Percentiles rank a stretch among this genome's conserved stretches.
Conservation (phyloP, 202 grass and related monocot species). For the Brachypodium distachyon region DNA sequence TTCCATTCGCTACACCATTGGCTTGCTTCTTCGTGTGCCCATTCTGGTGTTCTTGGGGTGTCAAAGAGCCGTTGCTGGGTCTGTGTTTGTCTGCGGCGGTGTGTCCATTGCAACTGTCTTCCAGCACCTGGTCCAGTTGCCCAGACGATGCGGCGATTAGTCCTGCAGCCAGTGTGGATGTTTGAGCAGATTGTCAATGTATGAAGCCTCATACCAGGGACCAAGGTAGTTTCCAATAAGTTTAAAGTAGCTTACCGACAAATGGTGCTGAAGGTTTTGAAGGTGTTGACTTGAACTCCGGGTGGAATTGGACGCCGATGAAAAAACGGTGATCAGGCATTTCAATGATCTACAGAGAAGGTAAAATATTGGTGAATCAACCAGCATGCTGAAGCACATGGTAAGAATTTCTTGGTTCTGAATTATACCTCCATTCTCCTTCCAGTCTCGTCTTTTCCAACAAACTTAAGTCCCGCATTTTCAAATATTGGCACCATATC, state of each 20-base stretch:
- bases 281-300: constrained; percentile 93
- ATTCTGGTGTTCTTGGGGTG: constrained; percentile 33
- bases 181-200: background rate
- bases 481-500: constrained; percentile 80
- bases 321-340: constrained; percentile 75
- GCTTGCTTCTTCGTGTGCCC: constrained; percentile 48
- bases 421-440: constrained; percentile 78
- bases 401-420: background rate
- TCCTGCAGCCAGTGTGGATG: constrained; percentile 30
- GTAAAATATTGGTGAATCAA: background rate
- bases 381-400: constrained; percentile 7
- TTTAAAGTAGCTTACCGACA: constrained; percentile 48
- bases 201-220: background rate
- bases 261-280: constrained; percentile 82
- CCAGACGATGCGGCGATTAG: constrained; percentile 68
- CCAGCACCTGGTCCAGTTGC: constrained; percentile 44
- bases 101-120: background rate
- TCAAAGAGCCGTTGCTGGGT: constrained; percentile 28
- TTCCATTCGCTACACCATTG: constrained; percentile 61
- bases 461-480: constrained; percentile 85
- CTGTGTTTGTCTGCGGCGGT: background rate
- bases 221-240: background rate
- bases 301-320: constrained; percentile 88
- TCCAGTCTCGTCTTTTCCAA: constrained; percentile 86
- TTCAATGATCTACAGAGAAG: constrained; percentile 75